These are phyloP conservation scores for Papiliotrema laurentii DNA, from an alignment of 1,284 basidiomycete genomes.

Conservation along the genomic window DNA sequence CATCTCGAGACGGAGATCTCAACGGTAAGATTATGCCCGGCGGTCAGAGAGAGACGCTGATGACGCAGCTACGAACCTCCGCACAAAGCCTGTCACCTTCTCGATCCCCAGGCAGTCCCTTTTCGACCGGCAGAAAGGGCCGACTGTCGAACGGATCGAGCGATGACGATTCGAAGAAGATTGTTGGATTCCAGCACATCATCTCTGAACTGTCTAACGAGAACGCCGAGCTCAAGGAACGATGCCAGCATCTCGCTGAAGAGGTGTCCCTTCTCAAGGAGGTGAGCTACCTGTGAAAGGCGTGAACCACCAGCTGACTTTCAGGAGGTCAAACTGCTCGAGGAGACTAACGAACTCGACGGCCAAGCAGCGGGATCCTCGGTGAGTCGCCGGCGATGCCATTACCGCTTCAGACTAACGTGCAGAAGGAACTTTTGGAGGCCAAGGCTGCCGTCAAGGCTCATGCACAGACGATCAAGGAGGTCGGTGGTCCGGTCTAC, in stretches of 20 bases:
- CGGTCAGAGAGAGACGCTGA: background rate
- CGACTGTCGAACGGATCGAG: constrained; percentile 16
- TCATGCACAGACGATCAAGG: constrained; percentile 33
- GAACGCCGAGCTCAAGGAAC: constrained; percentile 60
- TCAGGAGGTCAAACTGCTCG: constrained; percentile 37
- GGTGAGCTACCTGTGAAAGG: constrained; percentile 46
- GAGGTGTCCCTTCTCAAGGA: constrained; percentile 65
- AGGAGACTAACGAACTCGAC: constrained; percentile 20
- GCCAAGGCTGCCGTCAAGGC: constrained; percentile 19
- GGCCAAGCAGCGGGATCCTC: background rate
- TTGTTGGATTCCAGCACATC: constrained; percentile 58
- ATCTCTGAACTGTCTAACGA: constrained; percentile 83
- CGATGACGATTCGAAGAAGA: constrained; percentile 39
- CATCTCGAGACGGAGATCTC: constrained; percentile 30
- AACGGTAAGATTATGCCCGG: constrained; percentile 15
- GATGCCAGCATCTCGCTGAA: constrained; percentile 65
- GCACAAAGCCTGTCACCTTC: background rate
- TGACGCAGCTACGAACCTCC: constrained; percentile 18
- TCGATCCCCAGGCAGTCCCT: constrained; percentile 1
- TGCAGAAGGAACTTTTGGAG: constrained; percentile 29
- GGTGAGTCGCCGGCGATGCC: background rate
- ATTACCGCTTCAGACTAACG: background rate
- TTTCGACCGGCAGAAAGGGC: constrained; percentile 4
- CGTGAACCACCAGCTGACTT: background rate
- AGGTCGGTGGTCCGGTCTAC: constrained; percentile 19